Percentiles rank a stretch among this genome's conserved stretches.
These are phyloP conservation scores for Cutaneotrichosporon dermatis DNA, from an alignment of 1,284 basidiomycete species.

Conservation along the genomic window DNA sequence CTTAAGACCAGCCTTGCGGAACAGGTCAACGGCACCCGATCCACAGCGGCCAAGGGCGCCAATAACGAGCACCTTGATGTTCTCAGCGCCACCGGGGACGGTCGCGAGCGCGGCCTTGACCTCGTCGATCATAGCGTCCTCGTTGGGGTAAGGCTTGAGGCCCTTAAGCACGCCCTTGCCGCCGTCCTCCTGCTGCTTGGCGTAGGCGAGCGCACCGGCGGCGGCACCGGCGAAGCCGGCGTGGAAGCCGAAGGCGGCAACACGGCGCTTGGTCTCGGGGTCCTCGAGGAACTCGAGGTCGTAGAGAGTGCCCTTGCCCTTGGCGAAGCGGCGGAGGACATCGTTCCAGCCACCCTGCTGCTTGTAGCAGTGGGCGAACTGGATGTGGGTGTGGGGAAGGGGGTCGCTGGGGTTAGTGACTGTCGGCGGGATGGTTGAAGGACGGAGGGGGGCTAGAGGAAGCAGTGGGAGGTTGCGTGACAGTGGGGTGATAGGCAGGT, in stretches of 20 bases:
- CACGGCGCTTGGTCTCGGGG: slow-evolving; percentile 68
- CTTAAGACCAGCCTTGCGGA: slow-evolving; percentile 85
- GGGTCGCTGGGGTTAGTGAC: slow-evolving; percentile 53
- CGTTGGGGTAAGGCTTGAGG: slow-evolving; percentile 75
- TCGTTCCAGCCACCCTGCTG: slow-evolving; percentile 88
- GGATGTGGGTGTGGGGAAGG: slow-evolving; percentile 90
- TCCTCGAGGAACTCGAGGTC: slow-evolving; percentile 97
- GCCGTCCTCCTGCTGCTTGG: slow-evolving; percentile 62
- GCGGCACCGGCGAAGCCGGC: slow-evolving; percentile 98
- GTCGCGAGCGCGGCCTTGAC: slow-evolving; percentile 64
- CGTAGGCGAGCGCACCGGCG: slow-evolving; percentile 79
- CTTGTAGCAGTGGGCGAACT: slow-evolving; percentile 99
- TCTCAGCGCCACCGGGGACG: slow-evolving; percentile 59
- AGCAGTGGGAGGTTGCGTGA: too few species aligned
- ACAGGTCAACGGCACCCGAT: slow-evolving; percentile 87
- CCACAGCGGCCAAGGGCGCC: slow-evolving; percentile 95
- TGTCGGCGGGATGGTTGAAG: too few species aligned
- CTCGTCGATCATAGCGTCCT: slow-evolving; percentile 68
- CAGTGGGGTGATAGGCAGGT: too few species aligned
- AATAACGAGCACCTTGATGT: slow-evolving; percentile 86
- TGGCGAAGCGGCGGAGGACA: slow-evolving; percentile 81
- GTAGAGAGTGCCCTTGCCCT: slow-evolving; percentile 84
- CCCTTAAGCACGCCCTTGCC: slow-evolving; percentile 58
- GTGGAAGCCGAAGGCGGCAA: slow-evolving; percentile 99
- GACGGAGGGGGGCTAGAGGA: too few species aligned